phyloP scores from a whole-genome alignment of 106 monocot genomes.

The Acanthochlamys bracteata region DNA sequence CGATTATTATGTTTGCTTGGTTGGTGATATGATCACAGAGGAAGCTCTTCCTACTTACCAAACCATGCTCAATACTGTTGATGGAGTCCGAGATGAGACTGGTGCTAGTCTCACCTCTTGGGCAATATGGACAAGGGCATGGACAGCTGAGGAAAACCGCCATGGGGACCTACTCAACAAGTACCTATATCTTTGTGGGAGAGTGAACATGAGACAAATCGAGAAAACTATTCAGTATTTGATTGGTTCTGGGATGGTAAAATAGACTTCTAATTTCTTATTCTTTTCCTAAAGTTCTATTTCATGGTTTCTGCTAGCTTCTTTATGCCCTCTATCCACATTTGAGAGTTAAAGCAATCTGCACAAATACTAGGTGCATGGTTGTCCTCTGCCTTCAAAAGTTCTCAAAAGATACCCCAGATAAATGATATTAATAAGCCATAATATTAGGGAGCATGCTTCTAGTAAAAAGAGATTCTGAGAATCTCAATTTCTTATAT shows the following conservation, averaged over 20 bases:
- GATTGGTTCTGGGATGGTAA: conserved; percentile 9
- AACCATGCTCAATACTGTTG: conserved; percentile 18
- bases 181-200: conserved; percentile 24
- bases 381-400: not conserved
- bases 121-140: conserved; percentile 25
- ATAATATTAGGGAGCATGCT: too few species aligned
- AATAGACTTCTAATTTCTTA: not conserved
- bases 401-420: too few species aligned
- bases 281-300: not conserved
- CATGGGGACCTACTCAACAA: conserved; percentile 26
- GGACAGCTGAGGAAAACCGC: conserved; percentile 28
- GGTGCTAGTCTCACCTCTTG: conserved; percentile 23
- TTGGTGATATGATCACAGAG: conserved; percentile 18
- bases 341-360: not conserved
- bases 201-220: conserved; percentile 23
- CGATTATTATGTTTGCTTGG: conserved; percentile 17
- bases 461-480: too few species aligned
- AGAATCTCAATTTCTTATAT: too few species aligned
- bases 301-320: too few species aligned
- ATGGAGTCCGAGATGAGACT: conserved; percentile 21
- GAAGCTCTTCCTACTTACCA: conserved; percentile 17
- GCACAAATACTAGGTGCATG: not conserved
- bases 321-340: too few species aligned
- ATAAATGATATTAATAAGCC: too few species aligned
- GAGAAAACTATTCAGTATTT: conserved; percentile 29